A percentile compares a stretch with the other conserved stretches of the same genome.
Evolutionary conservation across 2,329 filamentous ascomycete species (phyloP).

Genomic region (Fusarium sulawesiense): DNA sequence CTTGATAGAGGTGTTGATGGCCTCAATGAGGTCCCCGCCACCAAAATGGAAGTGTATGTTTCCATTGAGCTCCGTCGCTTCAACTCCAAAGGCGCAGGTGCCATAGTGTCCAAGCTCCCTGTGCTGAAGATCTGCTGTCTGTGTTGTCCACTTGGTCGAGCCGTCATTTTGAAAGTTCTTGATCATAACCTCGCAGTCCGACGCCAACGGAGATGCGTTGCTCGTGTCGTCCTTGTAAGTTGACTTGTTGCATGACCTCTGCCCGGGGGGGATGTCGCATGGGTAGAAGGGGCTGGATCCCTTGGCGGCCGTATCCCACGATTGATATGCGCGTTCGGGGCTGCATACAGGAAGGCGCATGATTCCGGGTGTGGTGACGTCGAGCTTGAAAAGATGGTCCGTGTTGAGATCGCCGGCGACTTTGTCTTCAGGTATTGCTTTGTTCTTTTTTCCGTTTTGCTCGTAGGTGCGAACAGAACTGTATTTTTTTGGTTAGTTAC

Average conservation of each 20-base stretch:
- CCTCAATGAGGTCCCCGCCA: not conserved
- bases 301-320: not conserved
- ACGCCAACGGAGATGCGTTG: not conserved
- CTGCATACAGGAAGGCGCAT: not conserved
- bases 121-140: not conserved
- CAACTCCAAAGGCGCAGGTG: conserved; percentile 3
- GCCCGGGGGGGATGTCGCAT: not conserved
- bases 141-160: not conserved
- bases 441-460: not conserved
- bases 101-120: not conserved
- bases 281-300: not conserved
- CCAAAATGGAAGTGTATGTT: not conserved
- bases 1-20: not conserved
- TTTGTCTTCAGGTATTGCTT: too few species aligned
- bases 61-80: not conserved
- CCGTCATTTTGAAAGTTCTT: not conserved
- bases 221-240: not conserved
- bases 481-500: too few species aligned
- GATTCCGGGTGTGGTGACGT: not conserved
- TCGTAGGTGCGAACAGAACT: not conserved
- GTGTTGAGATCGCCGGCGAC: too few species aligned
- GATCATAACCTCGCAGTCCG: not conserved
- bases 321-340: not conserved
- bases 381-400: not conserved
- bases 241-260: not conserved